Evolutionary conservation across 2,329 filamentous ascomycete species (phyloP), one percentile per base, ranked within the genome.

Genomic region (Cercospora sp.): DNA sequence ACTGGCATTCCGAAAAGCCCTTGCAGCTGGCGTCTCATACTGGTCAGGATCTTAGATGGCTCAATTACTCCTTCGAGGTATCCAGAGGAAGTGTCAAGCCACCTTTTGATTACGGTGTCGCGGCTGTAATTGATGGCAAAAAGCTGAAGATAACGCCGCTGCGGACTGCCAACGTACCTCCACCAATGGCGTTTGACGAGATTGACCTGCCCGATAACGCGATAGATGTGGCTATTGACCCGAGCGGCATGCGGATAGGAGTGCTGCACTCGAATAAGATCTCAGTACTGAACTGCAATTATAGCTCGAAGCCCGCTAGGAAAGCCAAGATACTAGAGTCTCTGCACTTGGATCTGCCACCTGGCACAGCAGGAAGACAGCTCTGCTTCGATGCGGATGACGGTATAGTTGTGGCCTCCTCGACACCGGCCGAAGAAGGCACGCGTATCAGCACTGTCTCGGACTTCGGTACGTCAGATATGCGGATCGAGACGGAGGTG

Each of bases 161-260:
- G 71, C 86, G 91, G 70, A 86, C 90, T 60, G 91, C 93, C 12
- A 96, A 95, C 74, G 85, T 97, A 3, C 95, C 95, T 26, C 95
- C 95, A 30, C 95, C 95, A 0, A 97, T 98, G 93, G 89, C 93
- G 16, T 85, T 94, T 70, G 91, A 91, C 72, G 91, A 96, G 66
- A 75, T 97, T 18, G 75, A 82, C 12, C 80, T 91, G 30, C 82
- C 86, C 13, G 85, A 85, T 0, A 89, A 90, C 63, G 85, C 88
- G 2, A 81, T 92, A 18, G 93, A 97, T 80, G 87, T 95, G 62
- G 88, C 90, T 0, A 89, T 97, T 72, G 90, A 88, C 60, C 83
- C 83, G 13, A 84, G 85, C 59, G 89, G 90, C 60, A 85, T 84
- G 1, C 83, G 84, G 7, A 85, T 98, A 76, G 92, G 89, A 3